phyloP scores from a whole-genome alignment of 805 yeast genomes.

The Komagataella pseudopastoris region DNA sequence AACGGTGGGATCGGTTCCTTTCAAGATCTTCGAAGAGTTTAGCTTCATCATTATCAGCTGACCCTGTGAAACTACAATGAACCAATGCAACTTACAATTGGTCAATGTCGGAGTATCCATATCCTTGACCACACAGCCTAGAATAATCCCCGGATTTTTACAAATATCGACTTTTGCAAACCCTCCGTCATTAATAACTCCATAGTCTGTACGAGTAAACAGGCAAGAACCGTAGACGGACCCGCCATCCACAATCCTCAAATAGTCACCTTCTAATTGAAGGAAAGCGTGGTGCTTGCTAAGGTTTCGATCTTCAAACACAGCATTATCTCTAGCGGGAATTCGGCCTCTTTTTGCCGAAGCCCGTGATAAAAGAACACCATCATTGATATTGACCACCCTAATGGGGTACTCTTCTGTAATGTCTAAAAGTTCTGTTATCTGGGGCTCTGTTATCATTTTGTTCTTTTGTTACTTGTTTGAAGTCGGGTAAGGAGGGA shows the following conservation, averaged over 20 bases:
- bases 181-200: neutral
- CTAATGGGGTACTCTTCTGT: neutral
- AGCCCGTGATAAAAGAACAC: neutral
- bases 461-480: neutral
- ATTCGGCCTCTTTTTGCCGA: neutral
- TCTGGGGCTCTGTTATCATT: neutral
- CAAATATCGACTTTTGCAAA: neutral
- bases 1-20: neutral
- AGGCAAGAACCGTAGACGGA: neutral
- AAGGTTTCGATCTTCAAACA: neutral
- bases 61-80: neutral
- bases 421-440: neutral
- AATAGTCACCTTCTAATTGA: neutral
- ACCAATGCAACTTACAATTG: neutral
- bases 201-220: neutral
- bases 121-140: neutral
- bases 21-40: neutral
- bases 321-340: neutral
- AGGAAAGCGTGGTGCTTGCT: neutral
- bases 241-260: neutral
- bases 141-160: neutral
- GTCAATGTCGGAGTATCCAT: neutral
- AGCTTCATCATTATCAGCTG: neutral
- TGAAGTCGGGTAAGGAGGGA: constrained; percentile 2
- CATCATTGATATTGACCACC: constrained; percentile 1